Base-by-base conservation (phyloP, 192 early-diverging fungal species). In the Gaertneriomyces sp. region DNA sequence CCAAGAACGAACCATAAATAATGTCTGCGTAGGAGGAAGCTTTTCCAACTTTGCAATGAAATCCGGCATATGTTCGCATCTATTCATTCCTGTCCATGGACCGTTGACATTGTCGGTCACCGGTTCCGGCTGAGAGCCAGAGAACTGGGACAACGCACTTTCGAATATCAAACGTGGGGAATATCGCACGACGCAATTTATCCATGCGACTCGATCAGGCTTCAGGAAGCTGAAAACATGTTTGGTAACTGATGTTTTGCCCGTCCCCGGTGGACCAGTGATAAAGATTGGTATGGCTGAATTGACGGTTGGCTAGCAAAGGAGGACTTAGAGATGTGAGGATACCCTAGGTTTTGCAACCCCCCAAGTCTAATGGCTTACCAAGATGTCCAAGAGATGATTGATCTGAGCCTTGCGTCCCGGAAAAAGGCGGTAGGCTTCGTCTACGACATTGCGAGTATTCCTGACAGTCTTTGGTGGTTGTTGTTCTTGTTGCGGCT, bases 101-200 rank as follows among this genome's bases (percentile, higher is more conserved):
- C 82, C 85, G 7, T 14, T 40, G 11, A 11, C 8, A 49, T 78
- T 77, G 7, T 43, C 50, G n/a, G 40, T 61, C 20, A 58, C 40
- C 52, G 54, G 66, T 17, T 45, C 41, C 7, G 86, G 85, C 33
- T 61, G 65, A n/a, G 76, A 74, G 0, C 75, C 84, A 3, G 78
- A 64, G 63, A 86, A 81, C 45, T 89, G 81, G 61, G 89, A 85
- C 56, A 93, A 76, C 12, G 81, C 81, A 20, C 83, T 84, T 52
- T 95, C 92, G 74, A 92, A 91, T 25, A 95, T 64, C 55, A 92
- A 74, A 3, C 91, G 81, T 17, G 87, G 81, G 1, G 89, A 86
- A 60, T 85, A 82, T 55, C 89, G 87, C 70, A 92, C 91, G 6
- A 91, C 73, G 64, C 90, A 90, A 73, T 89, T 88, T 6, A 93